Evolutionary conservation across 352 stramenopile genomes (phyloP).

Genomic region (Halophytophthora batemanensis): DNA sequence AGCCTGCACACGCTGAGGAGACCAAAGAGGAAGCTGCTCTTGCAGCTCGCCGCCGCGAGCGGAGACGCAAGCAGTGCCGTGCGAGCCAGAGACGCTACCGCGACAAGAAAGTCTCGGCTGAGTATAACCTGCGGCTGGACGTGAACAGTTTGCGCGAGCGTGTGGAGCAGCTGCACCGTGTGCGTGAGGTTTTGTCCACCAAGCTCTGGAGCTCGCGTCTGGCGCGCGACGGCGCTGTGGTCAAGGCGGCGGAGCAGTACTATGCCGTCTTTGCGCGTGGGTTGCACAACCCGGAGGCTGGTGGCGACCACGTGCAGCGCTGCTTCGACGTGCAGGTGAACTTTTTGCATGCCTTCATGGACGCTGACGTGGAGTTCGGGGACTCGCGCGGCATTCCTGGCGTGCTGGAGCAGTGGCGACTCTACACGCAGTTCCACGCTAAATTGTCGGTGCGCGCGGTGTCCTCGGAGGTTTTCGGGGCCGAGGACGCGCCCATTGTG

Average conservation of each 20-base stretch:
- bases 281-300: constrained; percentile 43
- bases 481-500: constrained; percentile 45
- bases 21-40: no score
- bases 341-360: constrained; percentile 53
- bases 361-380: constrained; percentile 39
- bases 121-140: constrained; percentile 68
- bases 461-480: constrained; percentile 39
- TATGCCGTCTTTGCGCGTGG: constrained; percentile 58
- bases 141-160: constrained; percentile 57
- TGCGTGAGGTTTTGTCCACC: constrained; percentile 41
- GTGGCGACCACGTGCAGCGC: constrained; percentile 24
- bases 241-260: constrained; percentile 63
- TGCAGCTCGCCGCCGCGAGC: constrained; percentile 26
- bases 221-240: constrained; percentile 27
- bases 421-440: constrained; percentile 59
- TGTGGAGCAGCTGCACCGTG: constrained; percentile 45
- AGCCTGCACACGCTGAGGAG: no score
- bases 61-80: constrained; percentile 54
- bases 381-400: constrained; percentile 28
- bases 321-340: constrained; percentile 52
- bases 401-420: constrained; percentile 58
- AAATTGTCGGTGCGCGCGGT: constrained; percentile 32
- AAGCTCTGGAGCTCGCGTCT: constrained; percentile 43
- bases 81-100: constrained; percentile 69
- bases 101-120: constrained; percentile 56